Evolutionary conservation across 768 basidiomycete genomes (phyloP).

Genomic region (Vararia minispora): DNA sequence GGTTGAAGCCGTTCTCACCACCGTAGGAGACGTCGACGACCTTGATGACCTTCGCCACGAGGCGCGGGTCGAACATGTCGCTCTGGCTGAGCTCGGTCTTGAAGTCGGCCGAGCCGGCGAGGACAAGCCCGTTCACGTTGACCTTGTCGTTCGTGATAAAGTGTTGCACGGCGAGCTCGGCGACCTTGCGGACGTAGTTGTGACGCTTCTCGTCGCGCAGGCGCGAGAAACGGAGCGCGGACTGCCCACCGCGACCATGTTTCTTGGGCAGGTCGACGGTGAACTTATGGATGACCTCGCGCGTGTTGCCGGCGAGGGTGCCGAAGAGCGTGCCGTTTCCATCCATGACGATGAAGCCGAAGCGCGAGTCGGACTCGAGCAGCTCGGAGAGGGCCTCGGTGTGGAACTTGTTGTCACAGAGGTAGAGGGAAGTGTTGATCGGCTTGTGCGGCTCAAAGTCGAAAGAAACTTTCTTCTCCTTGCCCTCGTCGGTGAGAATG

Average conservation of each 20-base stretch:
- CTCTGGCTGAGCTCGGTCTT: conserved; percentile 95
- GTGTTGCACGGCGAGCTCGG: conserved; percentile 93
- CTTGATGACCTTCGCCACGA: conserved; percentile 90
- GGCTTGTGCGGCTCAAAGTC: conserved; percentile 99
- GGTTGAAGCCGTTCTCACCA: conserved; percentile 98
- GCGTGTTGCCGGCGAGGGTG: conserved; percentile 91
- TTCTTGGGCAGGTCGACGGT: conserved; percentile 99
- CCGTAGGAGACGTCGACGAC: conserved; percentile 98
- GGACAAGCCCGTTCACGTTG: conserved; percentile 91
- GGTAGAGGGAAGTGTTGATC: conserved; percentile 98
- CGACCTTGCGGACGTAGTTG: conserved; percentile 99
- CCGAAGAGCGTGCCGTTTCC: conserved; percentile 97
- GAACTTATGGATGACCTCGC: conserved; percentile 96
- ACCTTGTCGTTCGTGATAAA: conserved; percentile 98
- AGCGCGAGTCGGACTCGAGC: conserved; percentile 92
- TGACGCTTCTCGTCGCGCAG: conserved; percentile 98
- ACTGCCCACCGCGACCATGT: conserved; percentile 99
- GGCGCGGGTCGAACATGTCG: conserved; percentile 89
- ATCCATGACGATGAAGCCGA: conserved; percentile 99
- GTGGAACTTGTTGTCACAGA: conserved; percentile 99
- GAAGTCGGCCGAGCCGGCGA: conserved; percentile 97
- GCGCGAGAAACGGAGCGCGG: conserved; percentile 98
- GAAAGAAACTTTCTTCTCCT: conserved; percentile 98
- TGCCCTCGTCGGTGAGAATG: conserved; percentile 95
- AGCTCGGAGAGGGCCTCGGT: conserved; percentile 95